Evolutionary conservation across 768 basidiomycete species (phyloP).

Genomic region (Suillus luteus): DNA sequence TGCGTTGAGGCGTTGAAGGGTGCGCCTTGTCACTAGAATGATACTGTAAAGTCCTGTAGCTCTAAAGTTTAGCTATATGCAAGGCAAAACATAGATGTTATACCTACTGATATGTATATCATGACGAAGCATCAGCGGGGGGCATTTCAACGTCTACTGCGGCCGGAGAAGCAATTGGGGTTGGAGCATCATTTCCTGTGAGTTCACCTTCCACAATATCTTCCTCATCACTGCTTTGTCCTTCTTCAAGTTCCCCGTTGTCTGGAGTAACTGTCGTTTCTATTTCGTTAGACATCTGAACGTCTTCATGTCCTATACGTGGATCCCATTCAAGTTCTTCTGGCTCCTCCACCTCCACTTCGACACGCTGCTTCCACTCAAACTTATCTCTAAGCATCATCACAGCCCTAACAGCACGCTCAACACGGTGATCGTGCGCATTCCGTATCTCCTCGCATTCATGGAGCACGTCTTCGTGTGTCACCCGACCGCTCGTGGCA

Average conservation of each 20-base stretch:
- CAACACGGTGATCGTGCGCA: conserved; percentile 75
- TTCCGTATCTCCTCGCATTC: conserved; percentile 68
- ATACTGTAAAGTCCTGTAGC: neutral
- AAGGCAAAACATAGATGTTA: neutral
- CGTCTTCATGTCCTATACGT: conserved; percentile 33
- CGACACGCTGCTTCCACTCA: conserved; percentile 82
- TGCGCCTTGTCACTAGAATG: conserved; percentile 32
- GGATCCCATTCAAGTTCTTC: conserved; percentile 78
- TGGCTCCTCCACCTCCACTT: conserved; percentile 76
- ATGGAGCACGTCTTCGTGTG: conserved; percentile 59
- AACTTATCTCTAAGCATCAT: conserved; percentile 76
- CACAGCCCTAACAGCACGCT: conserved; percentile 79
- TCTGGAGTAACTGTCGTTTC: conserved; percentile 17
- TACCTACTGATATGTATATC: conserved; percentile 8
- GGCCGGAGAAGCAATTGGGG: conserved; percentile 23
- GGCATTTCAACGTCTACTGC: conserved; percentile 28
- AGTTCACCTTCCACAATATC: conserved; percentile 39
- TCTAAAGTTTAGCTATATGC: neutral
- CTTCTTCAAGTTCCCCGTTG: conserved; percentile 31
- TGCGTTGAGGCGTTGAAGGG: conserved; percentile 49
- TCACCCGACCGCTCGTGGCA: conserved; percentile 28
- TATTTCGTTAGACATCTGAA: conserved; percentile 14
- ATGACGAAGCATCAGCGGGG: conserved; percentile 10
- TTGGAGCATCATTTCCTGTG: conserved; percentile 31
- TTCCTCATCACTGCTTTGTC: conserved; percentile 41